Evolutionary conservation across 805 yeast genomes (phyloP).

Genomic region (Cyberlindnera maclurae): DNA sequence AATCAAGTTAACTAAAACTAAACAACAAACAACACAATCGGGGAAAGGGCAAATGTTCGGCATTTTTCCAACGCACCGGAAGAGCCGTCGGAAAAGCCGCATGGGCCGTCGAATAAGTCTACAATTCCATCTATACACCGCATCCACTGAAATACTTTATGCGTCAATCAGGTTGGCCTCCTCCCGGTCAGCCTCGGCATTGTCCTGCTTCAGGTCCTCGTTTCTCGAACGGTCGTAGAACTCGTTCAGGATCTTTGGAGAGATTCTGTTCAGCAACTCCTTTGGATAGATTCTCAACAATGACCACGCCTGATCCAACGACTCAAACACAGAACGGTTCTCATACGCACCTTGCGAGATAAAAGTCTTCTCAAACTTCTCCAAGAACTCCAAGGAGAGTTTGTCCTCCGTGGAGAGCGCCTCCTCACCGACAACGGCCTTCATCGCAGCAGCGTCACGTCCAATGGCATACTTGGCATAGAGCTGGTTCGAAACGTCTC

Average conservation of each 20-base stretch:
- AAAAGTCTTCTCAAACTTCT: conserved; percentile 94
- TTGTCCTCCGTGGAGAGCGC: conserved; percentile 97
- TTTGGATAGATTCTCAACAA: conserved; percentile 97
- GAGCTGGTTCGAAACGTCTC: conserved; percentile 97
- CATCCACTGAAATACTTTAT: no score
- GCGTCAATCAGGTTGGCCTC: conserved; percentile 32
- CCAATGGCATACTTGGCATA: conserved; percentile 99
- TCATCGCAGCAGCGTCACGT: conserved; percentile 99
- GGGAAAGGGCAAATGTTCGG: no score
- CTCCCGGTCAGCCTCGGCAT: conserved; percentile 28
- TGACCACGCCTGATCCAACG: conserved; percentile 97
- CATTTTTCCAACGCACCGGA: no score
- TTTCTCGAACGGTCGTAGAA: conserved; percentile 82
- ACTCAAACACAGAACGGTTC: conserved; percentile 88
- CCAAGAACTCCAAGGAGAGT: conserved; percentile 93
- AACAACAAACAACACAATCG: not conserved
- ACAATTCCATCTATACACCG: not conserved
- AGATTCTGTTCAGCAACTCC: conserved; percentile 96
- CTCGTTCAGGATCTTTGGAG: conserved; percentile 93
- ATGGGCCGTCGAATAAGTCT: no score
- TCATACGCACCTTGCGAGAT: conserved; percentile 97
- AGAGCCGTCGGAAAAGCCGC: no score
- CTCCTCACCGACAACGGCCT: conserved; percentile 99
- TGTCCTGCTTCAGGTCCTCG: conserved; percentile 49
- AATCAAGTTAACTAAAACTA: not conserved